Conservation (phyloP, 2,329 filamentous ascomycete genomes). For the Elsinoe necatrix region DNA sequence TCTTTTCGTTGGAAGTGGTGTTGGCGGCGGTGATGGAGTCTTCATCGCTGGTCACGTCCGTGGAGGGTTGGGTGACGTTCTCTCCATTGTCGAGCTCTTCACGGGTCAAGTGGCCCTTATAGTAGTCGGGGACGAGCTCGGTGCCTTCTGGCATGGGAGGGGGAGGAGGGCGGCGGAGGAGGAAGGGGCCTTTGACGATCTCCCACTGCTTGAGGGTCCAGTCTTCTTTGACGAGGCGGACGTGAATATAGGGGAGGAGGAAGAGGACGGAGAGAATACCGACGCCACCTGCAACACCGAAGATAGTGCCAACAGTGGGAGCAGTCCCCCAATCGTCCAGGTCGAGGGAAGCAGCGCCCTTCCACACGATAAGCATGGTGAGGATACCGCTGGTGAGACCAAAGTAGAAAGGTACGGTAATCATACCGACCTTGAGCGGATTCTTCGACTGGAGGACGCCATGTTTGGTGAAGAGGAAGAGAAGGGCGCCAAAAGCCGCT, state of each 20-base stretch:
- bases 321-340: constrained; percentile 36
- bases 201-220: constrained; percentile 51
- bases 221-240: constrained; percentile 52
- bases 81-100: constrained; percentile 39
- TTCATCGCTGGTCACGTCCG: constrained; percentile 24
- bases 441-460: constrained; percentile 47
- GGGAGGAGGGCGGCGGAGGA: constrained; percentile 31
- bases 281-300: constrained; percentile 45
- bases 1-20: not conserved
- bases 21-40: constrained; percentile 20
- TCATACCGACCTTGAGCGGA: constrained; percentile 46
- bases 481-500: constrained; percentile 44
- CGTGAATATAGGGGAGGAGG: constrained; percentile 53
- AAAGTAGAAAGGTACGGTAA: constrained; percentile 50
- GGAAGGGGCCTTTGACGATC: constrained; percentile 45
- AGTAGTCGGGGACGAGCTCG: constrained; percentile 44
- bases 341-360: constrained; percentile 40
- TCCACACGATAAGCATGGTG: constrained; percentile 39
- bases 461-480: constrained; percentile 52
- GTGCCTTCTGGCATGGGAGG: constrained; percentile 19
- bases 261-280: constrained; percentile 44
- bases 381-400: constrained; percentile 47
- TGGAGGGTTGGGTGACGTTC: constrained; percentile 20
- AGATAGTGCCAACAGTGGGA: constrained; percentile 44
- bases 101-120: constrained; percentile 44